Conservation (phyloP, 805 yeast genomes). For the Candida wancherniae region DNA sequence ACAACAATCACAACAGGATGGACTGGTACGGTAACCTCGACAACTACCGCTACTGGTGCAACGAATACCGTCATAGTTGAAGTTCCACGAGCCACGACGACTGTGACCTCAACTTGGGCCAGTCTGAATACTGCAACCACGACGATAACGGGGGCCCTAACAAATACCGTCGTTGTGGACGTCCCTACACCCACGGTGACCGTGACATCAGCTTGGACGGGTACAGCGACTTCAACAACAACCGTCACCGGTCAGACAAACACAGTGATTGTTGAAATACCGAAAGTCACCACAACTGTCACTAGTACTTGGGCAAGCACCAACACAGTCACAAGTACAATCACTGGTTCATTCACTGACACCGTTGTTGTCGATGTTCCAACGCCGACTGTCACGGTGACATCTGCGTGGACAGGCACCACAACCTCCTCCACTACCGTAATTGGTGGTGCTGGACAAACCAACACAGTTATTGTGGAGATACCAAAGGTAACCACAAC, state of each 20-base stretch:
- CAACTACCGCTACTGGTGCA: slow-evolving; percentile 6
- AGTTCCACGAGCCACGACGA: slow-evolving; percentile 9
- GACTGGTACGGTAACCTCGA: slow-evolving; percentile 7
- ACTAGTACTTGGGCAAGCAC: slow-evolving; percentile 13
- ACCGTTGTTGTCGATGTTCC: slow-evolving; percentile 11
- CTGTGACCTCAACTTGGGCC: too few relatives aligned
- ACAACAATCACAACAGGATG: slow-evolving; percentile 9
- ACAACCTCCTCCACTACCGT: slow-evolving; percentile 7
- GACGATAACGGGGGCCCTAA: not conserved
- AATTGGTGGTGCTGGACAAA: slow-evolving; percentile 7
- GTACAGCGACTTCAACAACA: not conserved
- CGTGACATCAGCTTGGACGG: slow-evolving; percentile 2
- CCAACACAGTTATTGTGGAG: slow-evolving; percentile 14
- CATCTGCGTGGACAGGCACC: slow-evolving; percentile 12
- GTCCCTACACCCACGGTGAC: slow-evolving; percentile 2
- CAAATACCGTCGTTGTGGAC: not conserved
- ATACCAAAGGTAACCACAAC: slow-evolving; percentile 1
- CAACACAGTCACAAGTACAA: slow-evolving; percentile 12
- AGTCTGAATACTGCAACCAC: slow-evolving; percentile 1
- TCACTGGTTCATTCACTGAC: slow-evolving; percentile 1
- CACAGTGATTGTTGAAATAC: slow-evolving; percentile 14
- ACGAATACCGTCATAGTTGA: slow-evolving; percentile 10
- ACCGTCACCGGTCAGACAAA: slow-evolving; percentile 8
- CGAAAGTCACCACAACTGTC: slow-evolving; percentile 7
- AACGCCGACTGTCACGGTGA: slow-evolving; percentile 4